Evolutionary conservation across 2,329 filamentous ascomycete species (phyloP), one percentile per base, ranked within the genome.

Genomic region (Colletotrichum musae): DNA sequence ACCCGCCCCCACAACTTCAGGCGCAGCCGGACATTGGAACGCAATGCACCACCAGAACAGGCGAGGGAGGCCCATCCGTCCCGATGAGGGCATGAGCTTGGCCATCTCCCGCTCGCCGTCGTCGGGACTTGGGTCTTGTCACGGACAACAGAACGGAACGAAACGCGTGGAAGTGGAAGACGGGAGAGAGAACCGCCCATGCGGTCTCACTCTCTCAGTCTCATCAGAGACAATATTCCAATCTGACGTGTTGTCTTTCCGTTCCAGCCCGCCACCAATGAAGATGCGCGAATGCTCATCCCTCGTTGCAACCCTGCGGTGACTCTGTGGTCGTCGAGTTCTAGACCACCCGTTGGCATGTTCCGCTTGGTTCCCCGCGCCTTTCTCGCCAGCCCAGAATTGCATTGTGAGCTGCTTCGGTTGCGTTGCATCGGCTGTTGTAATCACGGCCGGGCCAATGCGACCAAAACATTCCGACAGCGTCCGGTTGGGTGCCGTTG

Each of bases 11-110:
- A 69, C 66, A 69, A 66, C 54, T 69, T 56, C 57, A 66, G 62
- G 66, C 66, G 66, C 66, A 69, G 66, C 43, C 61, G 62, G 62
- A 69, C 51, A 69, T 69, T 69, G 56, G 47, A 43, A 56, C 56
- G 43, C 62, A 69, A 68, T 65, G 61, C 65, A 48, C 53, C 16
- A 15, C 58, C 58, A 43, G 43, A 60, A 47, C 24, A 43, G 60
- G 36, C 39, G 26, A 41, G 21, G 36, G 13, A 9, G 28, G n/a
- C 43, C 43, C 39, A 43, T 21, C 6, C 6, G 18, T 28, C 66
- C 66, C 32, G 52, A 66, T 60, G 16, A 39, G 66, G 66, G 32
- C 58, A 60, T 50, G 43, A 39, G 39, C 18, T 15, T 59, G 66
- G 56, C 36, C 66, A 69, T 60, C 66, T 69, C 66, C 66, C 66